Conservation (phyloP, 1,139 yeast species). For the Candida pseudoviswanathii region DNA sequence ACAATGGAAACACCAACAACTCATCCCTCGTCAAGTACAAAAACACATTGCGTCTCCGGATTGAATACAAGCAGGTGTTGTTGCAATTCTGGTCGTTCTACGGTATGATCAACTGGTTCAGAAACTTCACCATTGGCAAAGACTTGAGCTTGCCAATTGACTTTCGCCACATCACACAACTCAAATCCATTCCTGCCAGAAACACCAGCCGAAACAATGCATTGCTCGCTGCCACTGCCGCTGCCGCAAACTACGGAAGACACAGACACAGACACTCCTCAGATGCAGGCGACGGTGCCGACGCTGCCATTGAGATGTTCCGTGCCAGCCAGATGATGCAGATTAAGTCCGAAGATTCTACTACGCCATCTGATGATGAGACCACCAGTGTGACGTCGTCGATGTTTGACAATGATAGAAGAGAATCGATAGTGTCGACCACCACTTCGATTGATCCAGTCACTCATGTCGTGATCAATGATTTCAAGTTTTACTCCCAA, state of each 20-base stretch:
- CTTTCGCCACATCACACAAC: constrained; percentile 25
- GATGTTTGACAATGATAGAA: constrained; percentile 11
- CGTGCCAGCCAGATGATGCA: constrained; percentile 2
- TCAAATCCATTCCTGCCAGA: constrained; percentile 37
- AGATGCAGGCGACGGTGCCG: background rate
- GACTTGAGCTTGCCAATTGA: constrained; percentile 42
- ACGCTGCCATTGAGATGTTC: background rate
- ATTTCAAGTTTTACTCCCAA: constrained; percentile 23
- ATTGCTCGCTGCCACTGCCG: constrained; percentile 29
- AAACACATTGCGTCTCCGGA: constrained; percentile 40
- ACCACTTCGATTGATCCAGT: constrained; percentile 7
- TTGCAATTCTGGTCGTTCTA: constrained; percentile 48
- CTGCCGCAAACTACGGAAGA: constrained; percentile 23
- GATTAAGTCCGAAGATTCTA: constrained; percentile 8
- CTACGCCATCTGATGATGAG: constrained; percentile 3
- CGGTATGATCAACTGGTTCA: constrained; percentile 43
- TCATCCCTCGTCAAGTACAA: constrained; percentile 37
- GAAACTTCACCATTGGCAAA: constrained; percentile 35
- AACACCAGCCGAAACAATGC: constrained; percentile 27
- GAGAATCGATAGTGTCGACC: constrained; percentile 15
- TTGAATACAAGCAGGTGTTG: constrained; percentile 44
- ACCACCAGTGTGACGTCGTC: constrained; percentile 10
- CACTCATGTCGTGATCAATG: constrained; percentile 16
- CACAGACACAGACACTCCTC: background rate
- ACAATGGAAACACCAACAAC: constrained; percentile 15